Conservation (phyloP, 2,329 filamentous ascomycete genomes). For the Xylariaceae sp. region DNA sequence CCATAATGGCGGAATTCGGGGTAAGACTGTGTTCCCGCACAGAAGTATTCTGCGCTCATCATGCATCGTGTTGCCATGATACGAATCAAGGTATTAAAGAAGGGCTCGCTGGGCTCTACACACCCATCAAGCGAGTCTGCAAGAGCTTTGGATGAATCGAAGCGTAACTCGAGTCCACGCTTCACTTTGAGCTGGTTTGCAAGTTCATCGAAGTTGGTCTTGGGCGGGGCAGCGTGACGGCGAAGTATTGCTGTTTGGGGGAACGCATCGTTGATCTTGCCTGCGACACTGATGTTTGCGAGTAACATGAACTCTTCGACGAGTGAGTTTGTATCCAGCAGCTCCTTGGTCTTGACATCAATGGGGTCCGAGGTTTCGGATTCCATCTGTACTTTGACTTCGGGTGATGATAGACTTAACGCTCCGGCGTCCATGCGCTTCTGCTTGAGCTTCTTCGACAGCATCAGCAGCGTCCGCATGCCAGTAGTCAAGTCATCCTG, state of each 20-base stretch:
- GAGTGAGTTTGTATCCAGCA: slow-evolving; percentile 92
- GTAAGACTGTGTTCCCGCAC: slow-evolving; percentile 86
- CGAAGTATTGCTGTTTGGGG: slow-evolving; percentile 93
- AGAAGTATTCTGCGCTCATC: slow-evolving; percentile 99
- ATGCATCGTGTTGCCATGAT: slow-evolving; percentile 98
- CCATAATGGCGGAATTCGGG: slow-evolving; percentile 97
- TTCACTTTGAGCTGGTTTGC: slow-evolving; percentile 87
- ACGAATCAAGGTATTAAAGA: slow-evolving; percentile 97
- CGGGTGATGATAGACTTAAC: slow-evolving; percentile 92
- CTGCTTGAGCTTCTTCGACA: slow-evolving; percentile 90
- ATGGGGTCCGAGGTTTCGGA: slow-evolving; percentile 95
- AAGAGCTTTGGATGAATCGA: slow-evolving; percentile 87
- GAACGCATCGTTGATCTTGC: slow-evolving; percentile 86
- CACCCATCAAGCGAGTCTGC: slow-evolving; percentile 89
- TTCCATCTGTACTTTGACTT: slow-evolving; percentile 93
- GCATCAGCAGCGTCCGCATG: slow-evolving; percentile 80
- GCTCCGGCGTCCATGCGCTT: slow-evolving; percentile 97
- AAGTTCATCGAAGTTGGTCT: slow-evolving; percentile 95
- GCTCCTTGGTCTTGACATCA: slow-evolving; percentile 92
- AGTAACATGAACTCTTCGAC: slow-evolving; percentile 99
- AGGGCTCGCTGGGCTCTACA: slow-evolving; percentile 75
- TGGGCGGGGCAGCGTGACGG: slow-evolving; percentile 86
- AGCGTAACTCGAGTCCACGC: slow-evolving; percentile 73
- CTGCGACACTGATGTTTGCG: slow-evolving; percentile 91
- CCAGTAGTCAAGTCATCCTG: slow-evolving; percentile 86